These are phyloP conservation scores for Citrus glauca DNA, from an alignment of 345 rosid species.

Conservation along the genomic window DNA sequence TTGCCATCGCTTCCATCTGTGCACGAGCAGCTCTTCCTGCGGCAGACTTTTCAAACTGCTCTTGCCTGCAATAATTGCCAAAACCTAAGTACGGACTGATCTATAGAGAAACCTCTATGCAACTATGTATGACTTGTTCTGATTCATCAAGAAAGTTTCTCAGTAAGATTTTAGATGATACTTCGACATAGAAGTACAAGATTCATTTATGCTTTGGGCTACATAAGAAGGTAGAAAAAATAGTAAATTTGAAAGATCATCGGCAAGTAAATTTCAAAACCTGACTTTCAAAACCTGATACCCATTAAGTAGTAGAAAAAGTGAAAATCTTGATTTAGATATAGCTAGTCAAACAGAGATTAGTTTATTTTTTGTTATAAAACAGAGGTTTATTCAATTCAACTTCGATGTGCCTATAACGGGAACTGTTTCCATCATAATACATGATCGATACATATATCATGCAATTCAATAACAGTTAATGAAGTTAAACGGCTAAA, in stretches of 20 bases:
- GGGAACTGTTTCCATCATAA: neutral
- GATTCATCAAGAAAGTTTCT: too few relatives aligned
- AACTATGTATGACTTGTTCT: neutral
- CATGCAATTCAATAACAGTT: neutral
- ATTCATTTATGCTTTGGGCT: neutral
- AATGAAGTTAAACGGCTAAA: neutral
- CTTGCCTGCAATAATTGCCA: slow-evolving; percentile 54
- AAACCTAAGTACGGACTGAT: neutral
- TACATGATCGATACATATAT: neutral
- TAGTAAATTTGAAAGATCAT: neutral
- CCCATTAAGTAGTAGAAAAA: neutral
- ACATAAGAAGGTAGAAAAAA: neutral
- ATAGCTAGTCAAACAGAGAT: neutral
- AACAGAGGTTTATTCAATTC: neutral
- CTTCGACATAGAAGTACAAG: neutral
- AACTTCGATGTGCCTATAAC: neutral
- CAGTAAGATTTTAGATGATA: neutral
- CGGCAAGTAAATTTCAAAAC: neutral
- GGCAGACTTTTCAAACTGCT: slow-evolving; percentile 79
- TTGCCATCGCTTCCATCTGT: slow-evolving; percentile 65
- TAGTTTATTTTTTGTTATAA: neutral
- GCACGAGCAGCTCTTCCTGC: slow-evolving; percentile 92
- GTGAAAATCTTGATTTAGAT: neutral
- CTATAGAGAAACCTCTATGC: neutral
- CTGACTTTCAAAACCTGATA: neutral